Conservation (phyloP, 1,284 basidiomycete species). For the Wolfiporia cocos region DNA sequence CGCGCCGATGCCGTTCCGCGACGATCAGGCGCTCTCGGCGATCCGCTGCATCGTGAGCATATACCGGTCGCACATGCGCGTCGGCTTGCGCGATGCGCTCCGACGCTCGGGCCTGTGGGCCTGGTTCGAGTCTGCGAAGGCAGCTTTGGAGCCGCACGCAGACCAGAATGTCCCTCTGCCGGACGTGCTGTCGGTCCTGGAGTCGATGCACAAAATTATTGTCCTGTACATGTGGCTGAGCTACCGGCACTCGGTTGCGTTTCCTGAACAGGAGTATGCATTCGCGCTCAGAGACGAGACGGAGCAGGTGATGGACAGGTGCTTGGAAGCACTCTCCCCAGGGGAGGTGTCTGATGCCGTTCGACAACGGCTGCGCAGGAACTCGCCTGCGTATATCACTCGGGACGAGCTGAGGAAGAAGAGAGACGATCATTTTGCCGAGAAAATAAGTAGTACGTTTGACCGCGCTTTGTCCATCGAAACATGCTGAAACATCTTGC, state of each 20-base stretch:
- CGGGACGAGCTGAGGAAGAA: background rate
- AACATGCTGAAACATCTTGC: no score
- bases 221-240: conserved; percentile 87
- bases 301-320: conserved; percentile 69
- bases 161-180: background rate
- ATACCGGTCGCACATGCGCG: conserved; percentile 17
- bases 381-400: no score
- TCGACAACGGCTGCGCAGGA: no score
- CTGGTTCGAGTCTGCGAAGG: background rate
- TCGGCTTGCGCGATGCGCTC: conserved; percentile 21
- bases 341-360: no score
- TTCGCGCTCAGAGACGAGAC: conserved; percentile 54
- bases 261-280: conserved; percentile 52
- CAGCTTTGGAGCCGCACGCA: background rate
- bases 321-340: conserved; percentile 42
- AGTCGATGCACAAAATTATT: conserved; percentile 78
- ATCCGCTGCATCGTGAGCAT: conserved; percentile 19
- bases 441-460: no score
- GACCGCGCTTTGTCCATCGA: no score
- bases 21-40: conserved; percentile 16
- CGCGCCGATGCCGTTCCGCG: conserved; percentile 22
- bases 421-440: no score
- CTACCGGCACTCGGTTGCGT: conserved; percentile 73
- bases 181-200: conserved; percentile 39
- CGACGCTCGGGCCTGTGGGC: conserved; percentile 7